Conservation (phyloP, 139 green algal genomes). For the Chlamydomonas sp. region DNA sequence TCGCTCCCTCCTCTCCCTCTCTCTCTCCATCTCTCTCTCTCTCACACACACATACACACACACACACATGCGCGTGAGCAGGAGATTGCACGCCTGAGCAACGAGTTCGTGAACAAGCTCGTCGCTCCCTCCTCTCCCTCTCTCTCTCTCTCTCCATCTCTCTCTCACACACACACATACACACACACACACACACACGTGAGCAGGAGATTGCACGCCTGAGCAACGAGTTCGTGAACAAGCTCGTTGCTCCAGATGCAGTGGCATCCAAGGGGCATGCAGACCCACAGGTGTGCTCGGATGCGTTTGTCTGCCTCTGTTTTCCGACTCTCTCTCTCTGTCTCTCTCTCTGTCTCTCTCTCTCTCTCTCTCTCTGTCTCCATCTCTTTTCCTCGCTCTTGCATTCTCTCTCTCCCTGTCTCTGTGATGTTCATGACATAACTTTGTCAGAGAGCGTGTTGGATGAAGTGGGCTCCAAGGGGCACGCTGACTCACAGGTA, state of each 20-base stretch:
- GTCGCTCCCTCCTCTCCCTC: background rate
- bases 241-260: too few relatives aligned
- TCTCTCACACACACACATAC: background rate
- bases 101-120: constrained; percentile 25
- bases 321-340: background rate
- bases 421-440: too few relatives aligned
- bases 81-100: constrained; percentile 27
- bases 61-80: background rate
- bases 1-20: too few relatives aligned
- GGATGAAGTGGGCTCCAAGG: background rate
- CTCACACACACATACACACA: background rate
- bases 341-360: background rate
- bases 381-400: too few relatives aligned
- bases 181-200: background rate
- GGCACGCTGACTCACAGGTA: background rate
- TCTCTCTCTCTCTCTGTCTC: too few relatives aligned
- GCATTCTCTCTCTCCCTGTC: too few relatives aligned
- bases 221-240: background rate
- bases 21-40: too few relatives aligned
- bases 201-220: background rate
- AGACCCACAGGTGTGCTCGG: background rate
- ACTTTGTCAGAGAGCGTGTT: too few relatives aligned
- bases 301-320: background rate
- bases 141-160: background rate
- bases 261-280: background rate